Evolutionary conservation across 768 basidiomycete genomes (phyloP).

Genomic region (Pleurotus eryngii): DNA sequence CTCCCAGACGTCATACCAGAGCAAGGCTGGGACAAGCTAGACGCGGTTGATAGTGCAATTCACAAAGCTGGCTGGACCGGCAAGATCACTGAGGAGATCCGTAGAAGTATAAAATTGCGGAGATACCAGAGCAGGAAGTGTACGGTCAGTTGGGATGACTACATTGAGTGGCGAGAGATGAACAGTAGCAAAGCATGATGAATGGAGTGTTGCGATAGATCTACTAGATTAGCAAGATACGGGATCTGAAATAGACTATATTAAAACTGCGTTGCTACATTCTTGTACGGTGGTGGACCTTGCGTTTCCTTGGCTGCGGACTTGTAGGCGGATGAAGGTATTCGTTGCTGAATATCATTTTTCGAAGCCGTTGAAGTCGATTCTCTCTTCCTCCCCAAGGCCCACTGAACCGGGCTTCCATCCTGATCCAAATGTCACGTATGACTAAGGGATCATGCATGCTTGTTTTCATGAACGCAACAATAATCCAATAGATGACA

Average conservation of each 20-base stretch:
- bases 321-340: neutral
- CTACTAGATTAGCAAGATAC: too few species aligned
- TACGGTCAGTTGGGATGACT: constrained; percentile 72
- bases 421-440: constrained; percentile 50
- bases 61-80: constrained; percentile 91
- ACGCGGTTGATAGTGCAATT: constrained; percentile 89
- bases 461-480: constrained; percentile 62
- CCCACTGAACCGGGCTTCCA: constrained; percentile 54
- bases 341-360: constrained; percentile 30
- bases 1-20: constrained; percentile 90
- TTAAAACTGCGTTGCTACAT: too few species aligned
- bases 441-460: constrained; percentile 45
- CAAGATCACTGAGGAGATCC: constrained; percentile 74
- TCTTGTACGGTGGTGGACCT: neutral
- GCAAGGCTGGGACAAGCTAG: constrained; percentile 91
- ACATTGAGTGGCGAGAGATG: constrained; percentile 64
- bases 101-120: constrained; percentile 71
- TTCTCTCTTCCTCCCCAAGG: constrained; percentile 40
- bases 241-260: too few species aligned
- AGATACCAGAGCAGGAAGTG: constrained; percentile 79
- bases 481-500: constrained; percentile 64
- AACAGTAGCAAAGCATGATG: constrained; percentile 21
- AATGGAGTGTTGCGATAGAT: neutral
- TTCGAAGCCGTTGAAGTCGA: constrained; percentile 39
- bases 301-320: neutral